Evolutionary conservation across 2,329 filamentous ascomycete species (phyloP).

Genomic region (Cladosporium sp.): DNA sequence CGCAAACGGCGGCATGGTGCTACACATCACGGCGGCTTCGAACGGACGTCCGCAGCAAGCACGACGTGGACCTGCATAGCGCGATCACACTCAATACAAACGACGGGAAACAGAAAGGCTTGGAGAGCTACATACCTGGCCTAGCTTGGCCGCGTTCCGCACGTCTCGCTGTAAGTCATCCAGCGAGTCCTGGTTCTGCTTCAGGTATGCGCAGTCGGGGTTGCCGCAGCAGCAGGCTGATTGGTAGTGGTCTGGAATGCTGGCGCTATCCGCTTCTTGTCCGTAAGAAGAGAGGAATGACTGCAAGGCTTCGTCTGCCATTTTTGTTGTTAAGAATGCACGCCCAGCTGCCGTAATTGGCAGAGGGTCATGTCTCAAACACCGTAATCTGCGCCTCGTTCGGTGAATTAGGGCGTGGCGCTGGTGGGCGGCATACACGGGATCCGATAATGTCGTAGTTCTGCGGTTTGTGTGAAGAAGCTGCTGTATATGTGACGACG

Average conservation of each 20-base stretch:
- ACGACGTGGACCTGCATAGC: slow-evolving; percentile 11
- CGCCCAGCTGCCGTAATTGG: slow-evolving; percentile 10
- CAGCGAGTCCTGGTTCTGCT: slow-evolving; percentile 73
- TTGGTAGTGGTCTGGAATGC: slow-evolving; percentile 9
- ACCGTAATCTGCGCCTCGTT: neutral
- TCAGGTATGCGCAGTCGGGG: slow-evolving; percentile 71
- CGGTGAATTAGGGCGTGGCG: neutral
- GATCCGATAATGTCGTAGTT: neutral
- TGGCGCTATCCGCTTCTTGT: slow-evolving; percentile 5
- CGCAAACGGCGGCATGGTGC: slow-evolving; percentile 13
- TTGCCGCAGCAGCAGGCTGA: slow-evolving; percentile 77
- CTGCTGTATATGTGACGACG: neutral
- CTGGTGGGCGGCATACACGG: neutral
- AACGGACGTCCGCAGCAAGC: slow-evolving; percentile 10
- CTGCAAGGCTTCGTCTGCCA: slow-evolving; percentile 13
- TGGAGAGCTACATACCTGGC: slow-evolving; percentile 67
- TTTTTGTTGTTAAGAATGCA: slow-evolving; percentile 10
- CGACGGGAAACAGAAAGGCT: neutral
- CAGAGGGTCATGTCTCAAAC: slow-evolving; percentile 9
- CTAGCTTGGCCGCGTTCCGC: slow-evolving; percentile 77
- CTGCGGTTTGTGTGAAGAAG: neutral
- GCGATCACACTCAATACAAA: slow-evolving; percentile 10
- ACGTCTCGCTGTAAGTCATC: slow-evolving; percentile 84
- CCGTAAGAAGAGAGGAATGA: slow-evolving; percentile 15
- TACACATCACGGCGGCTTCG: slow-evolving; percentile 13